Conservation (phyloP, 2,329 filamentous ascomycete species). For the Tympanopsis confertula region DNA sequence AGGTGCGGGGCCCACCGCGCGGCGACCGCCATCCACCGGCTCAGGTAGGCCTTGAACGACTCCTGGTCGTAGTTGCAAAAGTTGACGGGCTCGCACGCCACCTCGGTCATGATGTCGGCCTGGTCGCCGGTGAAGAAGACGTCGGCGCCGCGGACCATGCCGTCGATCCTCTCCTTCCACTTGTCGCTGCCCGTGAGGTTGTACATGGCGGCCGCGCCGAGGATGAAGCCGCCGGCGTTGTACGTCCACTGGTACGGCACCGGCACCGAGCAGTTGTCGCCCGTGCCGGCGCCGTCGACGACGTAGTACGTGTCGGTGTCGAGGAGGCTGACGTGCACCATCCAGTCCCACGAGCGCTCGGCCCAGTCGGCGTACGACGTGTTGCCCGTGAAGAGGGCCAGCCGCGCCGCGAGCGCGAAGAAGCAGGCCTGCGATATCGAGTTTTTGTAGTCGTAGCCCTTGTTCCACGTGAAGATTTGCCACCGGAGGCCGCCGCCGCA, state of each 20-base stretch:
- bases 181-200: constrained; percentile 40
- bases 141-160: constrained; percentile 37
- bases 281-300: constrained; percentile 49
- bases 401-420: constrained; percentile 51
- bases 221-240: constrained; percentile 55
- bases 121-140: constrained; percentile 41
- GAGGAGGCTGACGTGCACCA: constrained; percentile 42
- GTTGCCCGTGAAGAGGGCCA: constrained; percentile 70
- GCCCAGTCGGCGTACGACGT: constrained; percentile 70
- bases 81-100: constrained; percentile 50
- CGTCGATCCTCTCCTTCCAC: constrained; percentile 48
- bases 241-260: constrained; percentile 58
- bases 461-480: constrained; percentile 78
- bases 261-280: constrained; percentile 42
- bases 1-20: constrained; percentile 55
- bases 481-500: constrained; percentile 71
- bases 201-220: constrained; percentile 58
- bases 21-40: constrained; percentile 48
- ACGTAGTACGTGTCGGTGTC: constrained; percentile 41
- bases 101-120: constrained; percentile 50
- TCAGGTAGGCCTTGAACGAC: constrained; percentile 53
- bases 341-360: constrained; percentile 62
- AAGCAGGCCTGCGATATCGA: constrained; percentile 52
- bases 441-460: constrained; percentile 69
- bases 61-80: constrained; percentile 51